These are phyloP conservation scores for Pichia sp. DNA, from an alignment of 1,139 yeast genomes.

Conservation along the genomic window DNA sequence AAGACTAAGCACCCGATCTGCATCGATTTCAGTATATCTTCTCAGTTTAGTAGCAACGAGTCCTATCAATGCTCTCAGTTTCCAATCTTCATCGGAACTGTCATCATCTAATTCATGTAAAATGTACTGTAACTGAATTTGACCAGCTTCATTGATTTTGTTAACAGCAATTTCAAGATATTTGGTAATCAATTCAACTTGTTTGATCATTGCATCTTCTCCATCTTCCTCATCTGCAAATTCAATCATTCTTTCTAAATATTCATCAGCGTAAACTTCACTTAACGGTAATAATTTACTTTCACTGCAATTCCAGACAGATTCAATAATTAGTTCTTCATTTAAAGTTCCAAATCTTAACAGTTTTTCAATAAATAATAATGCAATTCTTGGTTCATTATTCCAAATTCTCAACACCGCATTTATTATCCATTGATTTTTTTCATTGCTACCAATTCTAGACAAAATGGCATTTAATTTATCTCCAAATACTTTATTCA, in stretches of 20 bases:
- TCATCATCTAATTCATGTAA: neutral
- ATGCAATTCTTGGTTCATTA: conserved; percentile 75
- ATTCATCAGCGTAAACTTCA: conserved; percentile 26
- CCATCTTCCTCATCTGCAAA: conserved; percentile 19
- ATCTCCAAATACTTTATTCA: conserved; percentile 25
- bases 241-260: conserved; percentile 23
- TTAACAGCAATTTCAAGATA: neutral
- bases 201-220: neutral
- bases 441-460: conserved; percentile 29
- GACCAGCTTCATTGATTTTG: neutral
- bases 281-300: conserved; percentile 14
- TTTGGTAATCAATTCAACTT: neutral
- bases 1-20: neutral
- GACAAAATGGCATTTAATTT: conserved; percentile 37
- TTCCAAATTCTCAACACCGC: conserved; percentile 74
- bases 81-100: neutral
- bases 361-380: conserved; percentile 60
- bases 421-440: conserved; percentile 44
- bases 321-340: conserved; percentile 37
- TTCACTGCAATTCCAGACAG: conserved; percentile 37
- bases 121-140: neutral
- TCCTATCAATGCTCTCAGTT: neutral
- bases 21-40: neutral
- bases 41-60: neutral
- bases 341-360: conserved; percentile 4